A percentile compares a stretch with the other conserved stretches of the same genome.
Evolutionary conservation across 2,329 filamentous ascomycete genomes (phyloP).

Genomic region (Tolypocladium nubicola): DNA sequence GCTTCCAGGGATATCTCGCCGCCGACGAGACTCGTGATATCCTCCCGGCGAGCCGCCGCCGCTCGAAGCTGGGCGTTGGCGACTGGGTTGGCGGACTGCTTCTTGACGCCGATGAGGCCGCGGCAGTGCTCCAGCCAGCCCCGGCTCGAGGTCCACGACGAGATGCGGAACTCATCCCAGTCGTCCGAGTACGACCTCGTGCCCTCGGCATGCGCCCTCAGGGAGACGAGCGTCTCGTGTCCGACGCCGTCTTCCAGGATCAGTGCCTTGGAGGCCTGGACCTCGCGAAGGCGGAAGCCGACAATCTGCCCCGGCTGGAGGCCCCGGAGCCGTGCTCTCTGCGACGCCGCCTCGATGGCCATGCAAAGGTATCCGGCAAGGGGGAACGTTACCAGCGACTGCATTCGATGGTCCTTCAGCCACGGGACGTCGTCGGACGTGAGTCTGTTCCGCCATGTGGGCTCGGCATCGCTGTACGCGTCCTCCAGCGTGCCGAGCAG

Average conservation of each 20-base stretch:
- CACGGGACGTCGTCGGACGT: slow-evolving; percentile 42
- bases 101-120: slow-evolving; percentile 34
- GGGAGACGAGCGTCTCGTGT: slow-evolving; percentile 14
- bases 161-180: slow-evolving; percentile 48
- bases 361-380: slow-evolving; percentile 42
- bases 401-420: slow-evolving; percentile 46
- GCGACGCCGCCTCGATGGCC: slow-evolving; percentile 35
- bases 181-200: slow-evolving; percentile 24
- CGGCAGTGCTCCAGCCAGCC: slow-evolving; percentile 50
- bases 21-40: not conserved
- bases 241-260: slow-evolving; percentile 13
- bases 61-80: slow-evolving; percentile 4
- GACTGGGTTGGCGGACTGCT: slow-evolving; percentile 10
- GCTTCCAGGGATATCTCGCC: slow-evolving; percentile 5
- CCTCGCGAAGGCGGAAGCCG: slow-evolving; percentile 11
- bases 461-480: slow-evolving; percentile 32
- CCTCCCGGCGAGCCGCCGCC: slow-evolving; percentile 5
- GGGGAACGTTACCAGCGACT: slow-evolving; percentile 45
- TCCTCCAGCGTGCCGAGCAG: slow-evolving; percentile 34
- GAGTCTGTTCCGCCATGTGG: slow-evolving; percentile 38
- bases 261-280: slow-evolving; percentile 15
- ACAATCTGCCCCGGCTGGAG: slow-evolving; percentile 10
- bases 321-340: slow-evolving; percentile 16
- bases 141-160: slow-evolving; percentile 37
- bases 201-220: slow-evolving; percentile 16